Percentiles rank a stretch among this genome's conserved stretches.
phyloP scores from a whole-genome alignment of 2,329 filamentous ascomycete genomes.

The Acrodontium crateriforme region DNA sequence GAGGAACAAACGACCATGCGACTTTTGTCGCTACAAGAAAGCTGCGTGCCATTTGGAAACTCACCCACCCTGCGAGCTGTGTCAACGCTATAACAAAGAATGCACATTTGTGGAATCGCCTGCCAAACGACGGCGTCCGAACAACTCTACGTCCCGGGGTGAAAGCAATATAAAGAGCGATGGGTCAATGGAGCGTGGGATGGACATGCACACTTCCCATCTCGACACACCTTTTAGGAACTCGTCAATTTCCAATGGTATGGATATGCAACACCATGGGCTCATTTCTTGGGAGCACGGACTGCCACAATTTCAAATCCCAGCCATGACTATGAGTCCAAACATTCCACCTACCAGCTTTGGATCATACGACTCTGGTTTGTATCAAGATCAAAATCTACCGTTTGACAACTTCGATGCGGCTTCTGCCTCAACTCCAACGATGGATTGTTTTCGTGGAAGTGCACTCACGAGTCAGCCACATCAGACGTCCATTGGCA shows the following conservation, averaged over 20 bases:
- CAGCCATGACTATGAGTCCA: constrained; percentile 10
- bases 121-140: constrained; percentile 21
- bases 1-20: constrained; percentile 29
- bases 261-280: constrained; percentile 17
- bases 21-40: constrained; percentile 33
- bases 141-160: no score
- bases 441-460: constrained; percentile 3
- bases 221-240: constrained; percentile 8
- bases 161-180: constrained; percentile 9
- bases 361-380: constrained; percentile 14
- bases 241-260: constrained; percentile 6
- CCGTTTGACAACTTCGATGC: constrained; percentile 16
- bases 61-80: constrained; percentile 30
- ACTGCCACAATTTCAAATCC: constrained; percentile 15
- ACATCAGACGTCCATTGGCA: constrained; percentile 12
- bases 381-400: constrained; percentile 15
- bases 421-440: constrained; percentile 12
- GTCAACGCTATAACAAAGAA: constrained; percentile 28
- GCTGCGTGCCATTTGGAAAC: constrained; percentile 32
- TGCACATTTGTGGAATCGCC: constrained; percentile 33
- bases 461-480: constrained; percentile 3
- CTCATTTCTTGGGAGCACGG: constrained; percentile 17
- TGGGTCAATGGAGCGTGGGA: constrained; percentile 8
- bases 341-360: constrained; percentile 11
- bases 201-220: background rate